Evolutionary conservation across 306 rosid genomes (phyloP), one percentile per base, ranked within the genome.

Genomic region (Quercus variabilis): DNA sequence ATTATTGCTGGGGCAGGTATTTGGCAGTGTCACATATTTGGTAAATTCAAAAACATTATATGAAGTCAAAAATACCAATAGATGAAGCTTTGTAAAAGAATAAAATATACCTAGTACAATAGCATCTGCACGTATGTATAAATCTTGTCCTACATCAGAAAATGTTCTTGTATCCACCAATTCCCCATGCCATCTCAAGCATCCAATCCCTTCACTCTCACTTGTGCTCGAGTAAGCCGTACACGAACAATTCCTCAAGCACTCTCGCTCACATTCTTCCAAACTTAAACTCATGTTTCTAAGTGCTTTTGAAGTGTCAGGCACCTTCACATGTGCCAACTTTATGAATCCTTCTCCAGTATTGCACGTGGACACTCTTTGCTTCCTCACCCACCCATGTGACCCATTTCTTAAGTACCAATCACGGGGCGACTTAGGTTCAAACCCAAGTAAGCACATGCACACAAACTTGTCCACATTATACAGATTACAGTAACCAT

Each of bases 291-390:
- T 87, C 77, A 0, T 62, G 0, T 73, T 78, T 2, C 6, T 80
- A 75, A 1, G 74, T 35, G 85, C 91, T 1, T 11, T 21, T 4
- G 92, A 82, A 12, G 88, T 83, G 64, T 90, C 91, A 0, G 95
- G 95, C 60, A 87, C 33, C 83, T 92, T 92, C 25, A 90, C 80
- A 12, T 76, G 65, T 18, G 20, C 60, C 59, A 23, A 90, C 82
- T 73, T 83, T 21, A 85, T 82, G 58, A 91, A 93, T 46, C 98
- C 97, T 76, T 91, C 98, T 3, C 93, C 95, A 15, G 38, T 81
- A 5, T 60, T 33, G 55, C 97, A 93, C 72, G 86, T 49, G 1
- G 83, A 78, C 11, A 1, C 43, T 38, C 43, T 10, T 38, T 38
- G 10, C 67, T 56, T 85, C 77, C 90, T 88, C 46, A 73, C 69